phyloP scores from a whole-genome alignment of 1,284 basidiomycete species.

The Apiotrichum akiyoshidainum region DNA sequence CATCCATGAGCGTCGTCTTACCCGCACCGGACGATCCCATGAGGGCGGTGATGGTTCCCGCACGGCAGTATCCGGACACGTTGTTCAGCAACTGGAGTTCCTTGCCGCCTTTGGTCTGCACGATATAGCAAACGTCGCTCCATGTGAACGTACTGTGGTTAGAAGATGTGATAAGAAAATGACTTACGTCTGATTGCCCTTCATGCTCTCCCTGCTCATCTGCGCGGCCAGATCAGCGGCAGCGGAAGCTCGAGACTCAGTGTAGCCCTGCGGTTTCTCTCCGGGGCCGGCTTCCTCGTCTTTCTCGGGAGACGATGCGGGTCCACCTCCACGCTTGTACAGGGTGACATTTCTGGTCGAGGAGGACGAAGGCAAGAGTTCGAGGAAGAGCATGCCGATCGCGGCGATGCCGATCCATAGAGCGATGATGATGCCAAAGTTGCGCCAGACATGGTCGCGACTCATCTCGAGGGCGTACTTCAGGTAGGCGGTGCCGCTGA shows the following conservation, averaged over 20 bases:
- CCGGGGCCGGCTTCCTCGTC: slow-evolving; percentile 23
- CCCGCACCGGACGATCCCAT: slow-evolving; percentile 51
- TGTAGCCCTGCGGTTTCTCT: slow-evolving; percentile 6
- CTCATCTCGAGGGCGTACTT: slow-evolving; percentile 49
- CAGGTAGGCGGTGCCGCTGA: slow-evolving; percentile 42
- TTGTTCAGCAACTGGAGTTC: slow-evolving; percentile 51
- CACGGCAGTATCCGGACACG: slow-evolving; percentile 54
- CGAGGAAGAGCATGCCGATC: slow-evolving; percentile 15
- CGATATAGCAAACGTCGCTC: slow-evolving; percentile 51
- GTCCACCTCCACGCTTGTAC: slow-evolving; percentile 23
- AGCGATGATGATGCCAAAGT: slow-evolving; percentile 51
- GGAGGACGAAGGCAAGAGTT: slow-evolving; percentile 28
- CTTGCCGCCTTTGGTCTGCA: slow-evolving; percentile 42
- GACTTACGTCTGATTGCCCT: background rate
- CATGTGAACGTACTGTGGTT: slow-evolving; percentile 44
- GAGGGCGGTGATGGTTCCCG: slow-evolving; percentile 53
- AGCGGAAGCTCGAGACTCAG: background rate
- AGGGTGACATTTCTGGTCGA: slow-evolving; percentile 31
- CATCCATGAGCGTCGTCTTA: slow-evolving; percentile 52
- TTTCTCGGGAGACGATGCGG: slow-evolving; percentile 12
- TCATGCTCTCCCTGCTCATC: background rate
- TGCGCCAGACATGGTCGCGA: slow-evolving; percentile 49
- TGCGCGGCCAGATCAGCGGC: background rate
- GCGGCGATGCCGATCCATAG: slow-evolving; percentile 32
- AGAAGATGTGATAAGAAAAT: no score